phyloP scores from a whole-genome alignment of 2,329 filamentous ascomycete genomes.

The Aspergillus pseudoterreus region DNA sequence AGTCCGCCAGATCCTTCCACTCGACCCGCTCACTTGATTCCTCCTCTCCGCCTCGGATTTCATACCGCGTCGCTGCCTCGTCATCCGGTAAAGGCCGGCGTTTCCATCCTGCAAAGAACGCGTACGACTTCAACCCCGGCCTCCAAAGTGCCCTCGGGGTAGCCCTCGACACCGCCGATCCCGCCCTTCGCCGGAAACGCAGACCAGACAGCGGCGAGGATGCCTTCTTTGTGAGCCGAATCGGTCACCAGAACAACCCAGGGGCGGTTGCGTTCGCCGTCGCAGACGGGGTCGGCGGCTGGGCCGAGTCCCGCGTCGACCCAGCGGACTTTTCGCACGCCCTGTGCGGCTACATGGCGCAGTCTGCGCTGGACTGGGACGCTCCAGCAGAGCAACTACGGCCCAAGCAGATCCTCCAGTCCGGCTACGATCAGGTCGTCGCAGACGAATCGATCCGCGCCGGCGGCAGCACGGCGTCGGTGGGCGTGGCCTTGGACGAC shows the following conservation, averaged over 20 bases:
- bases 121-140: conserved; percentile 66
- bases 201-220: conserved; percentile 85
- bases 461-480: conserved; percentile 86
- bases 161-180: conserved; percentile 27
- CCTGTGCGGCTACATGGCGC: conserved; percentile 89
- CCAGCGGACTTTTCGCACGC: conserved; percentile 94
- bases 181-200: conserved; percentile 57
- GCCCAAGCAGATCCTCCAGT: conserved; percentile 71
- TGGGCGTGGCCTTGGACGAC: conserved; percentile 71
- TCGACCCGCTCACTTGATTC: conserved; percentile 25
- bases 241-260: conserved; percentile 57
- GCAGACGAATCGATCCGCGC: conserved; percentile 69
- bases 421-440: conserved; percentile 78
- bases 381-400: conserved; percentile 40
- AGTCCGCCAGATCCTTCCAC: conserved; percentile 24
- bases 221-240: conserved; percentile 83
- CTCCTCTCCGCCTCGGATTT: conserved; percentile 41
- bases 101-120: conserved; percentile 65
- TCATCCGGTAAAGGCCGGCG: conserved; percentile 69
- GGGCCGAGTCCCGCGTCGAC: conserved; percentile 88
- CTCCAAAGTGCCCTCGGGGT: conserved; percentile 36
- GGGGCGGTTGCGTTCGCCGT: conserved; percentile 72
- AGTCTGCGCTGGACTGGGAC: conserved; percentile 61
- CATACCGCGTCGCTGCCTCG: conserved; percentile 69
- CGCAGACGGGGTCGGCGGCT: conserved; percentile 92